Conservation (phyloP, 129 eudicot species). For the Escallonia herrerae region DNA sequence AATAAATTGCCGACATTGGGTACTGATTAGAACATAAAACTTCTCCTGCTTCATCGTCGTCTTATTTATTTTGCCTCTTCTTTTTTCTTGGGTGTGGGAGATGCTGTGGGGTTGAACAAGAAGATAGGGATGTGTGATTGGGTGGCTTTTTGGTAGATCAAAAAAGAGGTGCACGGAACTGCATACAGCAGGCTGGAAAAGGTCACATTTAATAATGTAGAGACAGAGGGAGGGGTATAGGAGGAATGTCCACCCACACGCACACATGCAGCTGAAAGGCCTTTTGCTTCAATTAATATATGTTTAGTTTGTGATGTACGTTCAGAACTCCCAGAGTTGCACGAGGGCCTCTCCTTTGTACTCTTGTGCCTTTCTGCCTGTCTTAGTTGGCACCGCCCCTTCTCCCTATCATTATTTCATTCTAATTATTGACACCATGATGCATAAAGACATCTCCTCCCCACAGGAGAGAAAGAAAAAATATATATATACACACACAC, state of each 20-base stretch:
- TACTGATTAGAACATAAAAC: neutral
- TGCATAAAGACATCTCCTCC: neutral
- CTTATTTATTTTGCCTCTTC: too few species aligned
- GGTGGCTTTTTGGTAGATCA: constrained; percentile 11
- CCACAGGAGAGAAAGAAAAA: too few species aligned
- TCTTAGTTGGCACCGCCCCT: constrained; percentile 17
- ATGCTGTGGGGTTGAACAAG: constrained; percentile 15
- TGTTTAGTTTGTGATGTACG: constrained; percentile 37
- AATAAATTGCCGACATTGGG: constrained; percentile 13
- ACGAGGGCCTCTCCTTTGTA: constrained; percentile 89
- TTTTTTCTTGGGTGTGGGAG: constrained; percentile 1
- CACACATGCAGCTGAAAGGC: constrained; percentile 32
- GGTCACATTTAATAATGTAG: constrained; percentile 11
- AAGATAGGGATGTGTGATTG: constrained; percentile 19
- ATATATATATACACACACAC: neutral
- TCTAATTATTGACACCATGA: constrained; percentile 16
- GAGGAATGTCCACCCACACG: constrained; percentile 55
- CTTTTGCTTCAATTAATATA: constrained; percentile 22
- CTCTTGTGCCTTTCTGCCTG: constrained; percentile 31
- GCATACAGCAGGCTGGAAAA: constrained; percentile 19
- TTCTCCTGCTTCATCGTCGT: too few species aligned
- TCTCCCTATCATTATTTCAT: constrained; percentile 19
- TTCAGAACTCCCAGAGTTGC: constrained; percentile 56
- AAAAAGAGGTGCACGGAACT: constrained; percentile 25
- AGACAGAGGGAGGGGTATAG: constrained; percentile 13